Percentiles rank a stretch among this genome's conserved stretches.
phyloP scores from a whole-genome alignment of 2,329 filamentous ascomycete genomes.

The Raffaelea albimanens region DNA sequence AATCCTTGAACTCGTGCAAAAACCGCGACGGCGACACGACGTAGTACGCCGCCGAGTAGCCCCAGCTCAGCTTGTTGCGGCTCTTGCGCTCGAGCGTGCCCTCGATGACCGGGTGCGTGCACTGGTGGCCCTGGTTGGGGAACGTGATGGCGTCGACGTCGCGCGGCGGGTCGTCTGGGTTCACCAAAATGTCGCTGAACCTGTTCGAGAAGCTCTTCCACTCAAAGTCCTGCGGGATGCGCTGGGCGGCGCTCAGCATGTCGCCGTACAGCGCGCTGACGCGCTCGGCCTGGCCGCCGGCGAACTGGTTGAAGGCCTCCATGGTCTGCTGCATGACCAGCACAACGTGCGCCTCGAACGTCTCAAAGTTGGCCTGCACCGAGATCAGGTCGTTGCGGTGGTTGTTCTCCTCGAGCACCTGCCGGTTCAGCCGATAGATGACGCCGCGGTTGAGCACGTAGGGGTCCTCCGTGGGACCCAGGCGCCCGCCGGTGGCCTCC shows the following conservation, averaged over 20 bases:
- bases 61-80: slow-evolving; percentile 69
- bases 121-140: slow-evolving; percentile 76
- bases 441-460: slow-evolving; percentile 80
- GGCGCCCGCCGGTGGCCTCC: slow-evolving; percentile 63
- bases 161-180: slow-evolving; percentile 66
- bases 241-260: slow-evolving; percentile 68
- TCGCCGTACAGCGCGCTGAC: slow-evolving; percentile 75
- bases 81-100: slow-evolving; percentile 86
- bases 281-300: slow-evolving; percentile 72
- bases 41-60: slow-evolving; percentile 76
- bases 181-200: slow-evolving; percentile 62
- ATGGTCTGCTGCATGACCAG: slow-evolving; percentile 74
- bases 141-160: slow-evolving; percentile 67
- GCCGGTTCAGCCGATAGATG: slow-evolving; percentile 75
- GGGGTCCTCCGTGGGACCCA: slow-evolving; percentile 69
- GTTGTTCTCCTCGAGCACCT: slow-evolving; percentile 92
- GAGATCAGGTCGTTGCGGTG: slow-evolving; percentile 83
- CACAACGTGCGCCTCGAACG: slow-evolving; percentile 81
- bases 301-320: slow-evolving; percentile 72
- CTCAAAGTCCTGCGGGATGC: slow-evolving; percentile 76
- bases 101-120: slow-evolving; percentile 77
- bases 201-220: slow-evolving; percentile 78
- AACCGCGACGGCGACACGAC: slow-evolving; percentile 82
- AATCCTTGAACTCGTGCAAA: slow-evolving; percentile 93
- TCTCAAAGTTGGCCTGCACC: slow-evolving; percentile 82